Percentiles rank a stretch among this genome's conserved stretches.
Evolutionary conservation across 2,329 filamentous ascomycete species (phyloP).

Genomic region (Gaeumannomyces tritici): DNA sequence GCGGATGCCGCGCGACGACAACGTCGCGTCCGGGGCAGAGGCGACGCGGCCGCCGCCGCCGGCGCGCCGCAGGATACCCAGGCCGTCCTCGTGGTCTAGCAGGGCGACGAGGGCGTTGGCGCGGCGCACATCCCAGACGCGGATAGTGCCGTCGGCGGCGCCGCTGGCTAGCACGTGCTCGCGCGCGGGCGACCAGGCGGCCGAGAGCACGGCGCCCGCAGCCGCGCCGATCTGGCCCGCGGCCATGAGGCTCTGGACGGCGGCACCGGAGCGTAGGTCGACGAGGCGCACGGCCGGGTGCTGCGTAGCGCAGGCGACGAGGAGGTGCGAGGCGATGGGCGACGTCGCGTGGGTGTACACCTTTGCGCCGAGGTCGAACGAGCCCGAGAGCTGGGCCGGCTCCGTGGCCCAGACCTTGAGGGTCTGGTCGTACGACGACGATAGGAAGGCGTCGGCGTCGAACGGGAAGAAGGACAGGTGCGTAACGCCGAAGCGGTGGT

Average conservation of each 20-base stretch:
- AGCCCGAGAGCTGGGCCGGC: constrained; percentile 48
- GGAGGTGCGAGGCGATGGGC: constrained; percentile 58
- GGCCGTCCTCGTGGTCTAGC: constrained; percentile 74
- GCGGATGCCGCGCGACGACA: constrained; percentile 25
- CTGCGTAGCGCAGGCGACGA: constrained; percentile 83
- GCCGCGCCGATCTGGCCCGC: constrained; percentile 32
- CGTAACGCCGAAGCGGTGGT: constrained; percentile 63
- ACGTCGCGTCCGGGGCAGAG: constrained; percentile 21
- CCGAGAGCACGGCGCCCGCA: constrained; percentile 54
- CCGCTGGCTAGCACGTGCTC: constrained; percentile 77
- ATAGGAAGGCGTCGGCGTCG: constrained; percentile 65
- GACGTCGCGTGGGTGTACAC: constrained; percentile 74
- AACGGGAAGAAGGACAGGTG: constrained; percentile 72
- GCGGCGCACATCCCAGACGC: constrained; percentile 80
- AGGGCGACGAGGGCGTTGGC: constrained; percentile 67
- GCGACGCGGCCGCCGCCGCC: constrained; percentile 17
- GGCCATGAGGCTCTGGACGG: constrained; percentile 60
- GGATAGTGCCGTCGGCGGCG: constrained; percentile 72
- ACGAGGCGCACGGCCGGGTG: constrained; percentile 76
- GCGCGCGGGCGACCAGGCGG: constrained; percentile 73
- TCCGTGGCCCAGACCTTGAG: constrained; percentile 67
- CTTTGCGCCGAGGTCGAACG: constrained; percentile 58
- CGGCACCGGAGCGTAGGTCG: constrained; percentile 74
- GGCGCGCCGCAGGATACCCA: constrained; percentile 47
- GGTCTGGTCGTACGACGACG: constrained; percentile 68